Base-by-base conservation (phyloP, 2,329 filamentous ascomycete genomes). In the Hypoxylon sp. region DNA sequence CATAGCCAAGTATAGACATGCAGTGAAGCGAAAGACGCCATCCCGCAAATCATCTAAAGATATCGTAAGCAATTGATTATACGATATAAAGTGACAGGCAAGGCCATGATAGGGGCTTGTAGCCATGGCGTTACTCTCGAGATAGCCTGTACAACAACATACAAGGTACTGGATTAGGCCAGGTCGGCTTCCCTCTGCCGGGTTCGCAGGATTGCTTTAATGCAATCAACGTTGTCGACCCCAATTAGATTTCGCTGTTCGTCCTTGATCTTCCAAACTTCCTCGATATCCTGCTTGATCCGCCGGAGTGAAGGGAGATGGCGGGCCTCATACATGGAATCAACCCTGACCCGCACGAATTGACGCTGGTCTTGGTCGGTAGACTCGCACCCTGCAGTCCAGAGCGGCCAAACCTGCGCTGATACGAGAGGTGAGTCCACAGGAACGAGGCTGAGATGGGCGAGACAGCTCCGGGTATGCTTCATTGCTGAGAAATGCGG, bases 371-470 rank as follows among this genome's bases (percentile, higher is more conserved):
- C 47, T 0, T 24, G 39, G 24, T 76, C 73, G 48, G 77, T 72
- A 0, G 77, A 75, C 54, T 79, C 78, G 58, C 78, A 78, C 2
- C 74, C 78, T 0, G 77, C 76, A 1, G 77, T 79, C 75, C 74
- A 78, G 1, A 79, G 61, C 3, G 78, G 77, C 77, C 77, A 79
- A 13, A 74, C 73, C 24, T 79, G 78, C 1, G 70, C 71, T 1
- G 77, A 74, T 6, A 73, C 74, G 11, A 78, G 75, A 4, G 77
- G 72, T 1, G 77, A 78, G 1, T 63, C 59, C 14, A 76, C 67
- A 3, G 73, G 70, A 2, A 79, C 74, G 19, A 69, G 52, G 6
- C 65, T 53, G 2, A 79, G 67, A 35, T 79, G 71, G 5, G 57
- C 46, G 24, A 79, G 73, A 46, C 77, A 78, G 29, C 62, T 62